Evolutionary conservation across 768 basidiomycete genomes (phyloP).

Genomic region (Agrocybe praecox): DNA sequence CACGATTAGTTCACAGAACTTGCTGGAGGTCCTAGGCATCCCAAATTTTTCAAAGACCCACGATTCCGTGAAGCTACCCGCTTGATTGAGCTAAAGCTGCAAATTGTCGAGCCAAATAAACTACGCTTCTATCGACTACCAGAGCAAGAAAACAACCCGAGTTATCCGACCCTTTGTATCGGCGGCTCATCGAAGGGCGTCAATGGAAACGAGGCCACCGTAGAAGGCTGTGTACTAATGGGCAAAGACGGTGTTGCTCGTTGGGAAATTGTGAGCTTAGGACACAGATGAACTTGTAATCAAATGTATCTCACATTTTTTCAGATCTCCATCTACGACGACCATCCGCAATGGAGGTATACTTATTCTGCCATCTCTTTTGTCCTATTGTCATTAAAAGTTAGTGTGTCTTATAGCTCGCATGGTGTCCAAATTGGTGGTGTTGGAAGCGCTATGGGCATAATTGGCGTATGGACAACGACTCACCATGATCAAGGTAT

Average conservation of each 20-base stretch:
- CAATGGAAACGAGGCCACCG: slow-evolving; percentile 42
- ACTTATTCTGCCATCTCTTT: slow-evolving; percentile 10
- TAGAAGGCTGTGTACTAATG: slow-evolving; percentile 56
- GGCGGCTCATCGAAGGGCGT: slow-evolving; percentile 45
- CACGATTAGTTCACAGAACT: slow-evolving; percentile 34
- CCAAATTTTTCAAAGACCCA: slow-evolving; percentile 54
- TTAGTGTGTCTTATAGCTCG: slow-evolving; percentile 41
- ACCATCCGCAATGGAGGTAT: slow-evolving; percentile 62
- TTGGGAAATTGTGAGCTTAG: slow-evolving; percentile 60
- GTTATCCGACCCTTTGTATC: slow-evolving; percentile 49
- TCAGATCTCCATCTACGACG: slow-evolving; percentile 57
- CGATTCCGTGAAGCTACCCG: slow-evolving; percentile 68
- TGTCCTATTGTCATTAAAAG: neutral
- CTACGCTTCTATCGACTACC: slow-evolving; percentile 29
- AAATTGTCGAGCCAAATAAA: slow-evolving; percentile 37
- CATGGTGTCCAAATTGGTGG: slow-evolving; percentile 70
- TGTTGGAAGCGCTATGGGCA: slow-evolving; percentile 64
- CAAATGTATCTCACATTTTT: neutral
- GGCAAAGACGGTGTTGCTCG: slow-evolving; percentile 45
- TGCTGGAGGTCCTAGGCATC: slow-evolving; percentile 36
- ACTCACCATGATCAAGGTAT: slow-evolving; percentile 57
- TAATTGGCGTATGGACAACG: slow-evolving; percentile 72
- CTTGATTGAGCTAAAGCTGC: slow-evolving; percentile 58
- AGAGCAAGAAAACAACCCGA: slow-evolving; percentile 16
- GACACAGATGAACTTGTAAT: neutral